Evolutionary conservation across 129 eudicot genomes (phyloP).

Genomic region (Gnaphalium uliginosum): DNA sequence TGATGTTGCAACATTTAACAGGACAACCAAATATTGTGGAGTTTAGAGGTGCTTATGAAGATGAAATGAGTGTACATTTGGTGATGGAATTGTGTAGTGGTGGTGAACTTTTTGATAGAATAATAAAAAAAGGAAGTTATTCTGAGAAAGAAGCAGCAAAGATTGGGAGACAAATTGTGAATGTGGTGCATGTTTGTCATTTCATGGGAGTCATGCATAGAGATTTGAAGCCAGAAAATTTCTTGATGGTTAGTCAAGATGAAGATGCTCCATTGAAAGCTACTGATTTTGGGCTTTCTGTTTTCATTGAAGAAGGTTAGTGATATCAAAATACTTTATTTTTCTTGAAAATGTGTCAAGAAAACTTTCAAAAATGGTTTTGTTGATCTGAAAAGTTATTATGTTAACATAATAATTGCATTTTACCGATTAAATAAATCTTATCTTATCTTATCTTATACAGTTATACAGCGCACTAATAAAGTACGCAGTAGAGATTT

Average conservation of each 20-base stretch:
- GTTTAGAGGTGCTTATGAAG: constrained; percentile 90
- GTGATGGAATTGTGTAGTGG: constrained; percentile 94
- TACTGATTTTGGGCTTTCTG: constrained; percentile 94
- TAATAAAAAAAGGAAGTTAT: constrained; percentile 66
- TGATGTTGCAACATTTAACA: constrained; percentile 72
- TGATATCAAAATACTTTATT: neutral
- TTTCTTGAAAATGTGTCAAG: too few relatives aligned
- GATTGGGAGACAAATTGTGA: constrained; percentile 83
- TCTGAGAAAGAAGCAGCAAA: constrained; percentile 86
- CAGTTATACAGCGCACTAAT: too few relatives aligned
- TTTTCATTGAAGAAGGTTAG: constrained; percentile 91
- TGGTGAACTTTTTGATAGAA: constrained; percentile 89
- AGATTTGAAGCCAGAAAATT: constrained; percentile 92
- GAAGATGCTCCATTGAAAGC: constrained; percentile 71
- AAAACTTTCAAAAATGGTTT: neutral
- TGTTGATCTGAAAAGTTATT: neutral
- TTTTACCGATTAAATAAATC: too few relatives aligned
- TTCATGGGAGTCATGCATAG: constrained; percentile 97
- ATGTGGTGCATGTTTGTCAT: constrained; percentile 93
- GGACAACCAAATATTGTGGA: constrained; percentile 91
- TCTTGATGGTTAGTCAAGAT: constrained; percentile 68
- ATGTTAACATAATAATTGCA: too few relatives aligned
- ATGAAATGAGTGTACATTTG: constrained; percentile 53
- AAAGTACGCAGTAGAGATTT: too few relatives aligned
- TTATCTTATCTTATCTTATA: too few relatives aligned